phyloP scores from a whole-genome alignment of 495 filamentous ascomycete genomes.

The Copromyces sp. region DNA sequence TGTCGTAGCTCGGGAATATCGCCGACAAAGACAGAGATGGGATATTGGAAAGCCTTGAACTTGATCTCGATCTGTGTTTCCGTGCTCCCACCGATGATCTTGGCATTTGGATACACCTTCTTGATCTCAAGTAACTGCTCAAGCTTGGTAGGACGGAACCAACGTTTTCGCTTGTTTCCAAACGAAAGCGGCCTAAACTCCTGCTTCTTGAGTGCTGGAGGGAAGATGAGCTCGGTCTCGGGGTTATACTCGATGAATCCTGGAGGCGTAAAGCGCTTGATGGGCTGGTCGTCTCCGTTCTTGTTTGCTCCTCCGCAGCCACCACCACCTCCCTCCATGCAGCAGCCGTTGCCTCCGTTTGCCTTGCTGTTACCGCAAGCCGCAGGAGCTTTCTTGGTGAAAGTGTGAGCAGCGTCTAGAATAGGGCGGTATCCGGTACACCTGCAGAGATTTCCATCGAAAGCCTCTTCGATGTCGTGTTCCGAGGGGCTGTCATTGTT shows the following conservation, averaged over 20 bases:
- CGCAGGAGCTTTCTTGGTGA: conserved; percentile 35
- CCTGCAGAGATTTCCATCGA: conserved; percentile 91
- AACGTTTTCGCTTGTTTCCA: conserved; percentile 89
- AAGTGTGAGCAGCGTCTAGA: conserved; percentile 78
- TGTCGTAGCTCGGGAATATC: conserved; percentile 82
- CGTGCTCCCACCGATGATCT: conserved; percentile 90
- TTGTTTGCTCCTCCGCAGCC: conserved; percentile 49
- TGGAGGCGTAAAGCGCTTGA: conserved; percentile 66
- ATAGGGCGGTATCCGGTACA: conserved; percentile 95
- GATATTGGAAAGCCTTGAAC: conserved; percentile 91
- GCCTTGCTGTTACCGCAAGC: conserved; percentile 47
- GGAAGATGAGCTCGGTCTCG: conserved; percentile 92
- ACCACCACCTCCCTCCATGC: conserved; percentile 47
- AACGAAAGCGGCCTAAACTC: conserved; percentile 73
- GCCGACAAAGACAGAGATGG: conserved; percentile 80
- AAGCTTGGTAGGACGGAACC: conserved; percentile 83
- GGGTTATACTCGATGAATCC: conserved; percentile 90
- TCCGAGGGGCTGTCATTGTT: conserved; percentile 60
- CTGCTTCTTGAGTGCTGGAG: conserved; percentile 70
- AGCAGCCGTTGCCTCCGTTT: conserved; percentile 59
- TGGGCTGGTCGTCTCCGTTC: conserved; percentile 36
- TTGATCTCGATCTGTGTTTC: conserved; percentile 98
- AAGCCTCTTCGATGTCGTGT: conserved; percentile 76
- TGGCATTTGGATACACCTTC: conserved; percentile 70
- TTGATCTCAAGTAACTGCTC: conserved; percentile 89